A percentile compares a stretch with the other conserved stretches of the same genome.
Evolutionary conservation across 2,329 filamentous ascomycete genomes (phyloP).

Genomic region (Fusarium tjaetaba): DNA sequence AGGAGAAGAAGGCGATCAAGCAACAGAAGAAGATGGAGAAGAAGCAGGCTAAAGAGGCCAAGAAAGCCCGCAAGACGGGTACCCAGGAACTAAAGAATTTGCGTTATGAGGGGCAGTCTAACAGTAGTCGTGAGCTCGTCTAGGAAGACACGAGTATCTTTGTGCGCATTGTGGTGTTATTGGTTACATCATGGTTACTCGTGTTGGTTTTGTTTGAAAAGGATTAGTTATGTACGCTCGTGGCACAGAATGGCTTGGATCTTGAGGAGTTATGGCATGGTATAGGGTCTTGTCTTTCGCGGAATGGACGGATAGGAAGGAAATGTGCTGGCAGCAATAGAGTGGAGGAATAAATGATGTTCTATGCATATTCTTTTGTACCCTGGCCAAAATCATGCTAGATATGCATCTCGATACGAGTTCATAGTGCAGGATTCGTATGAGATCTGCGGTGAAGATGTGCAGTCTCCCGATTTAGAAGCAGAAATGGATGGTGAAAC

Average conservation of each 20-base stretch:
- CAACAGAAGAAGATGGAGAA: slow-evolving; percentile 49
- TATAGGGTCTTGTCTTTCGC: background rate
- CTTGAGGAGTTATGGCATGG: background rate
- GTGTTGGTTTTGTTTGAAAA: background rate
- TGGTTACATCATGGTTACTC: background rate
- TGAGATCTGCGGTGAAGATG: slow-evolving; percentile 10
- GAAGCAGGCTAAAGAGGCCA: slow-evolving; percentile 34
- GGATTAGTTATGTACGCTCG: background rate
- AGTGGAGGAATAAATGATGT: slow-evolving; percentile 3
- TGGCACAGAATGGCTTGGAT: background rate
- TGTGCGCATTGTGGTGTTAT: background rate
- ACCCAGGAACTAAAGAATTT: slow-evolving; percentile 27
- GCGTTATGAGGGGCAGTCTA: slow-evolving; percentile 16
- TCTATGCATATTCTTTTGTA: background rate
- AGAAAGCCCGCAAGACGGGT: slow-evolving; percentile 35
- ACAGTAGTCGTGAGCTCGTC: slow-evolving; percentile 2
- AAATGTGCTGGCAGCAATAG: slow-evolving; percentile 1
- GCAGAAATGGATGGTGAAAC: slow-evolving; percentile 19
- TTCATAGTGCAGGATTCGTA: slow-evolving; percentile 9
- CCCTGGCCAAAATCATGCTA: background rate
- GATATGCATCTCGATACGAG: slow-evolving; percentile 3
- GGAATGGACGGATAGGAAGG: background rate
- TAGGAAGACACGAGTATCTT: background rate
- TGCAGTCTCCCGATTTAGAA: slow-evolving; percentile 39
- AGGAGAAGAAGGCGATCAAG: slow-evolving; percentile 56